phyloP scores from a whole-genome alignment of 179 eudicot species.

The Vitellaria paradoxa region DNA sequence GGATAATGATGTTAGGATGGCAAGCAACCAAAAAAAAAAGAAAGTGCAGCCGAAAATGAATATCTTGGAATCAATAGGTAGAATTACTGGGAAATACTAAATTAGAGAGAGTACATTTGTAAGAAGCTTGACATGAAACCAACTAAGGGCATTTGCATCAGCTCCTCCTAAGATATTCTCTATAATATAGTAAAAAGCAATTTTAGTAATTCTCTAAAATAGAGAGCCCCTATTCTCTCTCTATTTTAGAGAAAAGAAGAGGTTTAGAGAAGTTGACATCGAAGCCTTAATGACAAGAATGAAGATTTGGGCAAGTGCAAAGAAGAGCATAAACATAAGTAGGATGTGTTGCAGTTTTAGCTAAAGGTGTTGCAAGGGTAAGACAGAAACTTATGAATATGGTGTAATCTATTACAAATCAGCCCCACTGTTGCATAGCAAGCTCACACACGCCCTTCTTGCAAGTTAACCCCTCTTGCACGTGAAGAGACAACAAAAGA shows the following conservation, averaged over 20 bases:
- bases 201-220: no score
- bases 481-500: neutral
- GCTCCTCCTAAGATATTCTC: no score
- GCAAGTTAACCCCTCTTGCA: neutral
- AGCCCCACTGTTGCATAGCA: neutral
- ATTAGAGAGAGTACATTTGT: neutral
- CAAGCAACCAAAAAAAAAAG: neutral
- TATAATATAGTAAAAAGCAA: no score
- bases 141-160: neutral
- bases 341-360: neutral
- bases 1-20: neutral
- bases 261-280: neutral
- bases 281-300: neutral
- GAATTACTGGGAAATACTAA: no score
- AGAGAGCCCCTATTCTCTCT: no score
- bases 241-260: neutral
- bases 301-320: neutral
- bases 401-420: neutral
- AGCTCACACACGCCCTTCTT: neutral
- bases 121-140: neutral
- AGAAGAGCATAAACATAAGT: neutral
- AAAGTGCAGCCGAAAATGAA: neutral
- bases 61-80: neutral
- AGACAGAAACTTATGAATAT: no score
- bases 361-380: no score